Evolutionary conservation across 768 basidiomycete species (phyloP).

Genomic region (Mycena olivaceomarginata): DNA sequence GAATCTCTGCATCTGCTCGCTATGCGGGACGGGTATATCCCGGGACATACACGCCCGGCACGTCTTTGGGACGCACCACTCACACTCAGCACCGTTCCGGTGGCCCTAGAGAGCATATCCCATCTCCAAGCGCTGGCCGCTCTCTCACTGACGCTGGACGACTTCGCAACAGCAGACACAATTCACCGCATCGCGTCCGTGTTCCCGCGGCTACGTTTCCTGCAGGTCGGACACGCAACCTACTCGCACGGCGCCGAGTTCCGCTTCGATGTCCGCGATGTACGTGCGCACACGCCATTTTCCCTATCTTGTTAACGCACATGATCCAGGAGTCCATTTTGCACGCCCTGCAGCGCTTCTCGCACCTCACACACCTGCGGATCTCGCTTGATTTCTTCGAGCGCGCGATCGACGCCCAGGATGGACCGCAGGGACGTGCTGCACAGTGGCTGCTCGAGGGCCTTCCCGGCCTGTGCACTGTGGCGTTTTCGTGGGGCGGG

Average conservation of each 20-base stretch:
- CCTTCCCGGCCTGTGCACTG: slow-evolving; percentile 11
- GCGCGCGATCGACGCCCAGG: not conserved
- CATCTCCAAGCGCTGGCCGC: slow-evolving; percentile 10
- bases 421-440: not conserved
- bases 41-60: not conserved
- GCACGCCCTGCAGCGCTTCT: slow-evolving; percentile 20
- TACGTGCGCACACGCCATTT: not conserved
- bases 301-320: not conserved
- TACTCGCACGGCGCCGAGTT: not conserved
- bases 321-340: slow-evolving; percentile 14
- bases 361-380: slow-evolving; percentile 15
- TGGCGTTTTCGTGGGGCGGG: slow-evolving; percentile 22
- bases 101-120: slow-evolving; percentile 5
- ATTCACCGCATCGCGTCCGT: slow-evolving; percentile 19
- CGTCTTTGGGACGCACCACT: slow-evolving; percentile 5
- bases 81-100: slow-evolving; percentile 2
- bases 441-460: slow-evolving; percentile 21
- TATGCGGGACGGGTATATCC: slow-evolving; percentile 7
- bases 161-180: not conserved
- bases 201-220: not conserved
- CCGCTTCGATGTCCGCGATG: slow-evolving; percentile 24
- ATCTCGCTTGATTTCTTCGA: slow-evolving; percentile 22
- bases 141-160: slow-evolving; percentile 17
- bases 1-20: slow-evolving; percentile 22
- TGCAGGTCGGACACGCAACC: not conserved